Evolutionary conservation across 495 filamentous ascomycete species (phyloP).

Genomic region (Aspergillus biplanus): DNA sequence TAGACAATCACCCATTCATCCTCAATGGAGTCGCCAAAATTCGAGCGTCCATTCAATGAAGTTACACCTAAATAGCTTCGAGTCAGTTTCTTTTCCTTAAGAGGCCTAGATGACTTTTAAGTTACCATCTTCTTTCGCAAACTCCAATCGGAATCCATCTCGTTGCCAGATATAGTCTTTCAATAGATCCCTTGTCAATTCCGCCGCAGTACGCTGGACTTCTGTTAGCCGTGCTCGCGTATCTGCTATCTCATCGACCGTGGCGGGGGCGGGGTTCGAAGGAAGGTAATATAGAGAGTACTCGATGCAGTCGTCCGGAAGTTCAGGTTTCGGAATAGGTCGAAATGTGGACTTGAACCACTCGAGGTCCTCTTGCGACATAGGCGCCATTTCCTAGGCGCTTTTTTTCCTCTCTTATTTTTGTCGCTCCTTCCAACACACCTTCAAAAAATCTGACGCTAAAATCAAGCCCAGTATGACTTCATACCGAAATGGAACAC

Average conservation of each 20-base stretch:
- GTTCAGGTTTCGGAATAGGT: constrained; percentile 65
- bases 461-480: constrained; percentile 37
- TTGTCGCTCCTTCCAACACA: background rate
- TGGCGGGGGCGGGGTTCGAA: constrained; percentile 44
- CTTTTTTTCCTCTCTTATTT: background rate
- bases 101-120: background rate
- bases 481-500: constrained; percentile 43
- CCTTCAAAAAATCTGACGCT: constrained; percentile 9
- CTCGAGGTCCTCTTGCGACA: constrained; percentile 51
- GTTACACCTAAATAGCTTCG: constrained; percentile 36
- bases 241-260: constrained; percentile 54
- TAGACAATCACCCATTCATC: constrained; percentile 98
- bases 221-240: constrained; percentile 64
- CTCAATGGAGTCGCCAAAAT: constrained; percentile 91
- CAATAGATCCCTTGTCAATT: constrained; percentile 63
- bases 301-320: constrained; percentile 87
- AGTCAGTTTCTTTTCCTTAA: constrained; percentile 14
- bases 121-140: constrained; percentile 64
- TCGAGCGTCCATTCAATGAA: constrained; percentile 69
- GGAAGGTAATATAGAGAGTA: constrained; percentile 77
- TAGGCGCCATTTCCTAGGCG: constrained; percentile 41
- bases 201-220: constrained; percentile 68
- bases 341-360: constrained; percentile 56
- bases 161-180: constrained; percentile 96
- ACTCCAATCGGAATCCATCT: constrained; percentile 67